Evolutionary conservation across 1,284 basidiomycete species (phyloP).

Genomic region (Melampsora larici-populina): DNA sequence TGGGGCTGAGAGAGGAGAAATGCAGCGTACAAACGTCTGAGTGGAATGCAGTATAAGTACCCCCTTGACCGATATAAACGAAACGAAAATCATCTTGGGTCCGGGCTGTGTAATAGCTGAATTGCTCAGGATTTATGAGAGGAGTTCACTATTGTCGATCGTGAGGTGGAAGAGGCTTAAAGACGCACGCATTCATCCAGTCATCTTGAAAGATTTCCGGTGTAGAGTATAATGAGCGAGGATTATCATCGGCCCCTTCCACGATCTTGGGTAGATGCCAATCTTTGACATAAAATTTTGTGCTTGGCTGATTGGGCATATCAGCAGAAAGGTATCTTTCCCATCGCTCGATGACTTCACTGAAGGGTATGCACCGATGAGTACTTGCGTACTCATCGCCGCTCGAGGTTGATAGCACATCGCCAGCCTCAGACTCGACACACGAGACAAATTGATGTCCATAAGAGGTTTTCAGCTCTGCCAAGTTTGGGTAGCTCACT

Average conservation of each 20-base stretch:
- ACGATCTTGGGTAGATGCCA: conserved; percentile 58
- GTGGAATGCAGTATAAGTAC: conserved; percentile 57
- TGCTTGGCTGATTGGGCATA: conserved; percentile 28
- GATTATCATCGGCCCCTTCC: conserved; percentile 41
- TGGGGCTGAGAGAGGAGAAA: neutral
- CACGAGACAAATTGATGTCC: conserved; percentile 17
- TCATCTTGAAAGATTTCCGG: conserved; percentile 59
- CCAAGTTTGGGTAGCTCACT: conserved; percentile 8
- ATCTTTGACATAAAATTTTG: conserved; percentile 60
- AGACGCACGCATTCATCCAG: conserved; percentile 56
- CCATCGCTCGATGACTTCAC: conserved; percentile 56
- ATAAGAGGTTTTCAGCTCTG: neutral
- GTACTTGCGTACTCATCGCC: conserved; percentile 37
- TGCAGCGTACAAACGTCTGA: conserved; percentile 58
- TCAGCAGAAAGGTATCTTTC: conserved; percentile 43
- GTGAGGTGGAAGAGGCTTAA: conserved; percentile 49
- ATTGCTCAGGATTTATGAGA: conserved; percentile 8
- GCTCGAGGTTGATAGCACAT: neutral
- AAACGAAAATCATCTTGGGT: conserved; percentile 51
- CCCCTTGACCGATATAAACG: conserved; percentile 55
- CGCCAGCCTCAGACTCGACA: conserved; percentile 2
- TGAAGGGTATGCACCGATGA: conserved; percentile 53
- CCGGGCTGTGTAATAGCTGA: conserved; percentile 46
- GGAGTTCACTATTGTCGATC: conserved; percentile 45
- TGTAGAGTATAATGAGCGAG: conserved; percentile 54